A percentile compares a stretch with the other conserved stretches of the same genome.
Evolutionary conservation across 768 basidiomycete species (phyloP).

Genomic region (Suillus luteus): DNA sequence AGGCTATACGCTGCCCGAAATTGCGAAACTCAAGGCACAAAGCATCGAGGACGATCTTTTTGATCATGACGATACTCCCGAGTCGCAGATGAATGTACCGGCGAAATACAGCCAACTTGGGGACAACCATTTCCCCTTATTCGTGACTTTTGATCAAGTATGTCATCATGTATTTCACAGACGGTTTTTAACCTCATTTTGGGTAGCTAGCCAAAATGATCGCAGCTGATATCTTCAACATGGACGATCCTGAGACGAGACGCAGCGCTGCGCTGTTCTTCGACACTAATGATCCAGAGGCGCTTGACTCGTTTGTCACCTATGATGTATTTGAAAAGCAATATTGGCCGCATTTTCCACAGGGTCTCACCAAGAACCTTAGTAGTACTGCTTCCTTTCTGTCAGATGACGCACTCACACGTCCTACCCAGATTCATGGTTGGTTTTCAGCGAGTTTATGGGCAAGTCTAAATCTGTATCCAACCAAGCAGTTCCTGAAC

Average conservation of each 20-base stretch:
- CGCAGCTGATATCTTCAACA: constrained; percentile 23
- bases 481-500: background rate
- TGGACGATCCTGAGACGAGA: constrained; percentile 10
- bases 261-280: constrained; percentile 18
- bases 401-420: constrained; percentile 1
- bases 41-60: constrained; percentile 27
- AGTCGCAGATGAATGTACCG: constrained; percentile 37
- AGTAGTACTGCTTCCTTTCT: constrained; percentile 37
- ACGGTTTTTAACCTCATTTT: background rate
- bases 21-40: constrained; percentile 32
- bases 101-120: constrained; percentile 52
- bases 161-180: constrained; percentile 13
- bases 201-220: constrained; percentile 30
- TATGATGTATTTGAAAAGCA: constrained; percentile 47
- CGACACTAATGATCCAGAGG: constrained; percentile 16
- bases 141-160: constrained; percentile 66
- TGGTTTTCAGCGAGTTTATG: constrained; percentile 67
- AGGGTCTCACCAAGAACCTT: constrained; percentile 50
- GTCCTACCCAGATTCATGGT: constrained; percentile 50
- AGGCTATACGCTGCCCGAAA: constrained; percentile 38
- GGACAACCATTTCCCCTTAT: constrained; percentile 69
- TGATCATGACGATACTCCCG: constrained; percentile 41
- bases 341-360: constrained; percentile 65
- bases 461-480: constrained; percentile 40
- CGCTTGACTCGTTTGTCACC: constrained; percentile 36